phyloP scores from a whole-genome alignment of 345 rosid genomes.

The Pistacia integerrima region DNA sequence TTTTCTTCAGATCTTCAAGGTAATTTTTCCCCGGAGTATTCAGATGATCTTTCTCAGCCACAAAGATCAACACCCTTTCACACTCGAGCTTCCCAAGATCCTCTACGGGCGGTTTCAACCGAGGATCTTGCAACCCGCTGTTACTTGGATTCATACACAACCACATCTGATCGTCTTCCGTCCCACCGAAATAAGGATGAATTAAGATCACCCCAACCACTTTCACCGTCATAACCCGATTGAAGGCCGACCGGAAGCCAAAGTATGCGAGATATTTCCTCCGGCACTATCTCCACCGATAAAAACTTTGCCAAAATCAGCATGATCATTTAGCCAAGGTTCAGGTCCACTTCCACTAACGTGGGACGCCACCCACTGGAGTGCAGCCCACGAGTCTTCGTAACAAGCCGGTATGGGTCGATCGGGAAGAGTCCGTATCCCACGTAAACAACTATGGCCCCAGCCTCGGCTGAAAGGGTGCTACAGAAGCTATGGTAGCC shows the following conservation, averaged over 20 bases:
- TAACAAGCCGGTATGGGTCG: conserved; percentile 48
- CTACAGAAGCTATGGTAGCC: conserved; percentile 26
- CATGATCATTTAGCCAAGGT: conserved; percentile 37
- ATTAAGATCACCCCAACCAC: conserved; percentile 40
- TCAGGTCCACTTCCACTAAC: conserved; percentile 32
- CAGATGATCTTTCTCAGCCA: too few species aligned
- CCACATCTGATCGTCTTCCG: conserved; percentile 45
- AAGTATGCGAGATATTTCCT: conserved; percentile 37
- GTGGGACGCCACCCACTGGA: conserved; percentile 45
- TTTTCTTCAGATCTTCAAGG: too few species aligned
- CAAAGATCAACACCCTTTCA: too few species aligned
- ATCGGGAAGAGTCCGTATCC: conserved; percentile 41
- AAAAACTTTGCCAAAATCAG: conserved; percentile 29
- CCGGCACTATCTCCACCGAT: conserved; percentile 50
- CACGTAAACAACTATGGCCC: conserved; percentile 33
- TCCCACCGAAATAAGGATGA: conserved; percentile 52
- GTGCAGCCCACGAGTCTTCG: conserved; percentile 49
- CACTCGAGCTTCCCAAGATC: conserved; percentile 34
- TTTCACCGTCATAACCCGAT: conserved; percentile 23
- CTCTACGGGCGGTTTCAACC: conserved; percentile 37
- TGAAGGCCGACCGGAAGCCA: conserved; percentile 39
- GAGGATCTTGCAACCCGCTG: conserved; percentile 37
- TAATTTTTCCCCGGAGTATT: too few species aligned
- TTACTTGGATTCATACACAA: conserved; percentile 39
- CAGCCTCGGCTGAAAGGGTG: conserved; percentile 27